Base-by-base conservation (phyloP, 2,329 filamentous ascomycete genomes). In the Fusarium lateritium region DNA sequence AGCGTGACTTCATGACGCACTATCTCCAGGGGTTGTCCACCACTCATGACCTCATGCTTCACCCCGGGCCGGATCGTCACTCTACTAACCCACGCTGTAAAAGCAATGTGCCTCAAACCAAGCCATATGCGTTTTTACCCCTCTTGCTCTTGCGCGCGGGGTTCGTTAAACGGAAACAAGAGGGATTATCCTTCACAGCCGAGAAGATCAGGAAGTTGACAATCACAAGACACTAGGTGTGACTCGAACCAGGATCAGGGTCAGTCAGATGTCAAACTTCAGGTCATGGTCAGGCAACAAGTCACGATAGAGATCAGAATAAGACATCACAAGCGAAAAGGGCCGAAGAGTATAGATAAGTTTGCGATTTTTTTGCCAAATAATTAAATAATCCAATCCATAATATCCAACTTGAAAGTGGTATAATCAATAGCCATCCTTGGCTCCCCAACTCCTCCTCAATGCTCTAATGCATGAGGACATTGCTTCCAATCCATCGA, bases 11-110 rank as follows among this genome's bases (percentile, higher is more conserved):
- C 67, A 73, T 73, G 71, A 73, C 69, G 71, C 69, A 69, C n/a
- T 31, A 9, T 24, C 49, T 44, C 47, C 65, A 73, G 70, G 71
- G 71, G 62, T 56, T 54, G 34, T 56, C 40, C 46, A 50, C 68
- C 59, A 34, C 42, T 47, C 58, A 74, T 74, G 71, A 74, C 71
- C 72, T 74, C 72, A 73, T 73, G 22, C 42, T 49, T 46, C 55
- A 31, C 28, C 53, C 51, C 49, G n/a, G 38, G 53, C 28, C 26
- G 31, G 59, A 67, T 71, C 68, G 31, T 64, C 68, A 54, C 51
- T 50, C 42, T 26, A 54, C 56, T 61, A 61, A 50, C 49, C 55
- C 58, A 42, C 55, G 57, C 61, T 58, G 56, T 53, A 38, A 51
- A 54, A 55, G 47, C 43, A 62, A 56, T 56, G 59, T 59, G 55